A percentile compares a stretch with the other conserved stretches of the same genome.
Conservation (phyloP, 116 monocot genomes). For the Cymodocea nodosa region DNA sequence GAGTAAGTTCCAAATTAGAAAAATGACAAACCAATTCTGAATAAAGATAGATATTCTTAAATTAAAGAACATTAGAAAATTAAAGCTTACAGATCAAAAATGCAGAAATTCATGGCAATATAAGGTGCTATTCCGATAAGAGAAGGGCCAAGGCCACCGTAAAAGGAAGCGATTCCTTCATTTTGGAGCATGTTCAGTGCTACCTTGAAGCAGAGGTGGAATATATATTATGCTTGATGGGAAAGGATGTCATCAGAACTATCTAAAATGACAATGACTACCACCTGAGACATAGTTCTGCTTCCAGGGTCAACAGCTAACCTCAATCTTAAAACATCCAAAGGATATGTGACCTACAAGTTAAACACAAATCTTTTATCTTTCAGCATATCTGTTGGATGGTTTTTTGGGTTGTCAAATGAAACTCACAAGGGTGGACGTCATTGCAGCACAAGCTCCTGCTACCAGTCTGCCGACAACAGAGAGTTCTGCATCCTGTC, state of each 20-base stretch:
- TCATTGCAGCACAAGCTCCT: constrained; percentile 99
- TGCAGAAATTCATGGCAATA: constrained; percentile 94
- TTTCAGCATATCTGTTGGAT: not conserved
- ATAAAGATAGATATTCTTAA: not conserved
- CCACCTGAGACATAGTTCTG: constrained; percentile 94
- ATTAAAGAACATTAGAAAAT: not conserved
- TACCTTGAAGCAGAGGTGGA: constrained; percentile 29
- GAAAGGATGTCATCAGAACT: not conserved
- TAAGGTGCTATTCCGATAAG: constrained; percentile 92
- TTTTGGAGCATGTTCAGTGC: constrained; percentile 80
- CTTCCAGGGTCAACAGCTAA: constrained; percentile 88
- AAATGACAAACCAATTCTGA: not conserved
- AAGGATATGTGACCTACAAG: constrained; percentile 75
- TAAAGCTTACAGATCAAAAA: constrained; percentile 86
- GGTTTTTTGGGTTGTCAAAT: not conserved
- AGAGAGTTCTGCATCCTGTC: constrained; percentile 70
- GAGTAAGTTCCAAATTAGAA: constrained; percentile 1
- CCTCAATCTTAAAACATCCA: constrained; percentile 86
- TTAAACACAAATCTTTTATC: not conserved
- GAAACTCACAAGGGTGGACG: constrained; percentile 81
- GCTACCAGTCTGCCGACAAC: constrained; percentile 82
- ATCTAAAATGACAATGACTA: constrained; percentile 11
- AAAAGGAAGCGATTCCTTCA: constrained; percentile 87
- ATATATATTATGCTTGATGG: not conserved
- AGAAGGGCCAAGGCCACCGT: constrained; percentile 89